These are phyloP conservation scores for Pelomyxa schiedti DNA, from an alignment of 78 protist species.

Conservation along the genomic window DNA sequence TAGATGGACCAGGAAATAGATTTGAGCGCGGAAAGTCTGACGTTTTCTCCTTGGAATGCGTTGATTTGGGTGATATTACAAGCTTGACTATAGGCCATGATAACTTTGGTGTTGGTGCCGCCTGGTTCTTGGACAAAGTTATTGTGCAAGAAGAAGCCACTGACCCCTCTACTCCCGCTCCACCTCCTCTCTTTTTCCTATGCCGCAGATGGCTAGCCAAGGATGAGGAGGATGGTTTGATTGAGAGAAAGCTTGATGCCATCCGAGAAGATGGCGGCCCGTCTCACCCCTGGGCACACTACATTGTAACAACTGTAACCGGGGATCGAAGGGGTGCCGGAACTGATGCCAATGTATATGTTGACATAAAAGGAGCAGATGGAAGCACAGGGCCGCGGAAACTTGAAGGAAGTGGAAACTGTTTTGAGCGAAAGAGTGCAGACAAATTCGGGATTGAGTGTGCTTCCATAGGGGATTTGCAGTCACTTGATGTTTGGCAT, in stretches of 20 bases:
- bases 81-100: background rate
- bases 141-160: background rate
- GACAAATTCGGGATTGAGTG: background rate
- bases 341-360: background rate
- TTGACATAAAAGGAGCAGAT: background rate
- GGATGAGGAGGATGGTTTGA: background rate
- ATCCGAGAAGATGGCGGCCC: background rate
- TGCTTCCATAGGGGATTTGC: background rate
- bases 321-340: background rate
- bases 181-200: background rate
- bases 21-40: background rate
- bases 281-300: background rate
- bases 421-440: background rate
- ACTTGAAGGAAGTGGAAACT: background rate
- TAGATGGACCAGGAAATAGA: background rate
- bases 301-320: background rate
- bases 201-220: background rate
- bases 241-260: background rate
- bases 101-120: constrained; percentile 1
- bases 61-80: background rate
- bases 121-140: background rate
- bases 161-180: background rate
- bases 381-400: background rate
- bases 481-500: background rate
- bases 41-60: background rate